Base-by-base conservation (phyloP, 495 filamentous ascomycete species). In the Penicillium arizonense region DNA sequence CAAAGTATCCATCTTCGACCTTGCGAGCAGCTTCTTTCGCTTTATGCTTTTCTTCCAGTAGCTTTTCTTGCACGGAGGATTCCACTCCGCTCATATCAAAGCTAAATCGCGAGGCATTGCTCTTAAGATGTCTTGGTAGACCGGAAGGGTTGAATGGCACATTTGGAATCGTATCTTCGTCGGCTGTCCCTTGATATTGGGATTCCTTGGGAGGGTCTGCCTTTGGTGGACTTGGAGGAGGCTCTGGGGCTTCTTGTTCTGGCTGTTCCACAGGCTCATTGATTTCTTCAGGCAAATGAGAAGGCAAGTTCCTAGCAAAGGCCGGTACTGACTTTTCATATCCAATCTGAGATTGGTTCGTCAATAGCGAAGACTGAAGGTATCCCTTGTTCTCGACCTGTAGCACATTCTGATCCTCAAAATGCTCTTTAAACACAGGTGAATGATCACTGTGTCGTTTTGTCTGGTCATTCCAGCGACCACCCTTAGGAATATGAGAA, bases 31-130 rank as follows among this genome's bases (percentile, higher is more conserved):
- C 79, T 33, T 86, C 85, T 44, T 87, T 85, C 50, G 87, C 81
- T 47, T 88, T 85, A 57, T 94, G 88, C 35, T 89, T 84, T 63
- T 96, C 91, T 72, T 97, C 91, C 13, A 97, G 68, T 2, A 92
- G 62, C 62, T 85, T 86, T 65, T 97, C 91, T 64, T 96, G 85
- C 10, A 80, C 80, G 5, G 87, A 85, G 12, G 89, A 84, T 30
- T 88, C 90, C n/a, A 87, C 83, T 10, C 82, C 81, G 18, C 69
- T 76, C 80, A 96, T 89, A 61, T 96, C 91, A 60, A 97, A 97
- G 62, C 90, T 95, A 58, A 97, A 96, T 9, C 91, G 77, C 3
- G 90, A 95, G 0, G 91, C 88, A 47, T 87, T 93, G 65, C 89
- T 93, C 57, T 87, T 91, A 65, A 91, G 85, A 66, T 92, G 90